These are phyloP conservation scores for Solanum peruvianum DNA, from an alignment of 257 asterid genomes.

Conservation along the genomic window DNA sequence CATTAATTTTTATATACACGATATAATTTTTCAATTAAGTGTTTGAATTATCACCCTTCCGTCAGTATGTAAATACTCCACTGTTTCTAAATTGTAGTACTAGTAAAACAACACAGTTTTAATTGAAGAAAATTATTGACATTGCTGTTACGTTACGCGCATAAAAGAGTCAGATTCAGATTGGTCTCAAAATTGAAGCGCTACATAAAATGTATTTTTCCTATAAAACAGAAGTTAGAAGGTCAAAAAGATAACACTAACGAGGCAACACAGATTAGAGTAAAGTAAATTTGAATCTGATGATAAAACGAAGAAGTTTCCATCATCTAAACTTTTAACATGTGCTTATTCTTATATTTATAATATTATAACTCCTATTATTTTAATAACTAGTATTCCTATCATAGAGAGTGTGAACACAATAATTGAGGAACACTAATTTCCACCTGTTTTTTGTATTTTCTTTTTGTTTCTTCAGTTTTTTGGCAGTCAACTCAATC, in stretches of 20 bases:
- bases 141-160: not conserved
- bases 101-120: not conserved
- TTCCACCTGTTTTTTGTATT: not conserved
- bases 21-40: no score
- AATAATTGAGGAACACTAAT: not conserved
- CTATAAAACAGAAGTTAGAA: not conserved
- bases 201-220: not conserved
- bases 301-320: not conserved
- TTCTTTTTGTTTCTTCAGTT: not conserved
- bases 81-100: not conserved
- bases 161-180: not conserved
- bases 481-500: not conserved
- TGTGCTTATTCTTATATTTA: not conserved
- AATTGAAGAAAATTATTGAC: not conserved
- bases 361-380: not conserved
- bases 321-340: not conserved
- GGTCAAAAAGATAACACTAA: not conserved
- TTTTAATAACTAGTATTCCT: not conserved
- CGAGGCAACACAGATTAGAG: not conserved
- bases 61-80: not conserved
- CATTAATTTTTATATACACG: no score
- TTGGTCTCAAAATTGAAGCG: not conserved
- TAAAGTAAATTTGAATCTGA: not conserved
- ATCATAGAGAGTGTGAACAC: not conserved
- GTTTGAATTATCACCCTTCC: not conserved